Base-by-base conservation (phyloP, 176 grass and related monocot genomes). In the Zoysia pacifica region DNA sequence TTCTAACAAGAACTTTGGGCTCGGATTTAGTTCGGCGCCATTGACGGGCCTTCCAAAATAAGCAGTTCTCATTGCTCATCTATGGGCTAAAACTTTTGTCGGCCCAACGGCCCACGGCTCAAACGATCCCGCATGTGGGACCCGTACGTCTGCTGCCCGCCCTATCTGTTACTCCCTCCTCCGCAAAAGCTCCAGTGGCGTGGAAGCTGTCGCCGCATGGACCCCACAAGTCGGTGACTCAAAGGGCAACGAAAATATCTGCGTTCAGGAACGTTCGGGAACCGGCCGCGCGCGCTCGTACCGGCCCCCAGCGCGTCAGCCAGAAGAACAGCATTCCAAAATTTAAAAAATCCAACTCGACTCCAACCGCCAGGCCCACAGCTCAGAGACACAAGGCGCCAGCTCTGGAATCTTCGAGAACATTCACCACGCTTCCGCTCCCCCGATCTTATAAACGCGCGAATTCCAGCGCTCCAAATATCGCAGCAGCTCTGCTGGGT, bases 401-500 rank as follows among this genome's bases (percentile, higher is more conserved):
- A 77, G 12, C 66, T 55, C 72, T 2, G 16, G 59, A 89, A 89
- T 65, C n/a, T 81, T 85, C 87, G 10, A 67, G 72, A 85, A 89
- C 58, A 42, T 85, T 81, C 72, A 0, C 53, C 5, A 11, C 70
- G 1, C 48, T 45, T 63, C 9, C 1, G 3, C 49, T 18, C 2
- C 7, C 2, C 40, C 4, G 8, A 7, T 28, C 45, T 14, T 81
- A 77, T 77, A 89, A 36, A 60, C 36, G 65, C 49, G 38, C 50
- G 42, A 37, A 39, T 69, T 66, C 48, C 62, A 65, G 1, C 5
- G 35, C 20, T 13, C 52, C 0, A 18, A 55, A 73, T 46, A 55
- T 79, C 80, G 9, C n/a, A 79, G 35, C 75, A 70, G 41, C 56
- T 90, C 63, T 86, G 13, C 49, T 86, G 62, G 54, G 61, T 78